These are phyloP conservation scores for Lecanicillium sp. DNA, from an alignment of 2,329 filamentous ascomycete genomes.

Conservation along the genomic window DNA sequence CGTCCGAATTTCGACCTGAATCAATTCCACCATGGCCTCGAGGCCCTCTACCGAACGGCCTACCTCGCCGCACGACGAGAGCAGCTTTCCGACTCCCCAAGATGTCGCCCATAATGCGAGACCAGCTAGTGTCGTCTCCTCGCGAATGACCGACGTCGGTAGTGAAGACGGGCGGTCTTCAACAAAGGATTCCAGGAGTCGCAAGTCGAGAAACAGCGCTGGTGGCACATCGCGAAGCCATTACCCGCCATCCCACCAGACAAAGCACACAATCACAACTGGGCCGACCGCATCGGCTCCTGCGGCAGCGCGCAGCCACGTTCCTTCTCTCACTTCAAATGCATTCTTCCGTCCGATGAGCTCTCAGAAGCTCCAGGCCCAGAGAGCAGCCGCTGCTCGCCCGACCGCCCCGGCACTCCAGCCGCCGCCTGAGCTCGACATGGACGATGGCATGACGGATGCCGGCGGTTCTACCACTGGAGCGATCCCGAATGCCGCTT, in stretches of 20 bases:
- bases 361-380: constrained; percentile 87
- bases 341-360: constrained; percentile 97
- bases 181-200: not conserved
- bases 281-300: constrained; percentile 48
- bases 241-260: constrained; percentile 36
- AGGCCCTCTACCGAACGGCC: constrained; percentile 23
- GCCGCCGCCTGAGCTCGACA: constrained; percentile 22
- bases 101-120: constrained; percentile 40
- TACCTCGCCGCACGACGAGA: constrained; percentile 33
- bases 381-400: constrained; percentile 57
- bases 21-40: constrained; percentile 5
- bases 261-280: constrained; percentile 38
- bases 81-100: constrained; percentile 33
- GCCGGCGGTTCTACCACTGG: constrained; percentile 42
- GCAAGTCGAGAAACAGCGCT: constrained; percentile 31
- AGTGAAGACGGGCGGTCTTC: constrained; percentile 43
- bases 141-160: constrained; percentile 61
- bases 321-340: constrained; percentile 79
- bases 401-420: constrained; percentile 37
- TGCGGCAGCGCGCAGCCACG: constrained; percentile 67
- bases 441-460: constrained; percentile 37
- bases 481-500: constrained; percentile 33
- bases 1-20: not conserved
- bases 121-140: constrained; percentile 62
- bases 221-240: constrained; percentile 49